Evolutionary conservation across 495 filamentous ascomycete genomes (phyloP).

Genomic region (Lasiosphaeria miniovina): DNA sequence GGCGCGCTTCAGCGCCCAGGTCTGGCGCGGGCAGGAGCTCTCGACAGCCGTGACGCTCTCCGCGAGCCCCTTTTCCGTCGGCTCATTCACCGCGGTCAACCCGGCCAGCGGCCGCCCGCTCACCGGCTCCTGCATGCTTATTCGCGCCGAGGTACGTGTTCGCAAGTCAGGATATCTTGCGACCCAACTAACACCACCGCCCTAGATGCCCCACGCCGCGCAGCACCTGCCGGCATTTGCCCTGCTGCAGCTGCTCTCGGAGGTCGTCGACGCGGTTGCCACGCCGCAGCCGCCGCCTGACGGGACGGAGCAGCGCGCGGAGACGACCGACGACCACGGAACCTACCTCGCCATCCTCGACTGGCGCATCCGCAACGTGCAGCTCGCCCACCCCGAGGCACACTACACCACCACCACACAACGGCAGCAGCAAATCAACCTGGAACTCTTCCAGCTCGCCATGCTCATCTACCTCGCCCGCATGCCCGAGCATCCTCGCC

Average conservation of each 20-base stretch:
- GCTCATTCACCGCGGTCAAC: too few species aligned
- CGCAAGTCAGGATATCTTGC: background rate
- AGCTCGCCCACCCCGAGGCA: background rate
- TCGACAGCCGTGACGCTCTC: background rate
- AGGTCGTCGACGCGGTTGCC: conserved; percentile 10
- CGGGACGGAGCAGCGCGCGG: background rate
- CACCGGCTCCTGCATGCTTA: too few species aligned
- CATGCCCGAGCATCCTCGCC: background rate
- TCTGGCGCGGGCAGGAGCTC: conserved; percentile 26
- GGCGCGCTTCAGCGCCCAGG: conserved; percentile 29
- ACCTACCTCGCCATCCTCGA: conserved; percentile 22
- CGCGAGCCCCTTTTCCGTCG: too few species aligned
- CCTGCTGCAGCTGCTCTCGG: conserved; percentile 15
- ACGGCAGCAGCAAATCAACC: background rate
- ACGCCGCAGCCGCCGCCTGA: too few species aligned
- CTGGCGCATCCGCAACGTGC: conserved; percentile 20
- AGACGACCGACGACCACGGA: conserved; percentile 17
- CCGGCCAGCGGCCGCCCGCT: too few species aligned
- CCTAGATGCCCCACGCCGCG: conserved; percentile 2
- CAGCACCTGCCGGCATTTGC: conserved; percentile 1
- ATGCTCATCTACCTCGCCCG: conserved; percentile 33
- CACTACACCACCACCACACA: conserved; percentile 1
- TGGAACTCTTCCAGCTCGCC: conserved; percentile 33
- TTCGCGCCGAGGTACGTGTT: too few species aligned
- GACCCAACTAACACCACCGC: background rate